Evolutionary conservation across 2,329 filamentous ascomycete genomes (phyloP).

Genomic region (Venturia oleaginea): DNA sequence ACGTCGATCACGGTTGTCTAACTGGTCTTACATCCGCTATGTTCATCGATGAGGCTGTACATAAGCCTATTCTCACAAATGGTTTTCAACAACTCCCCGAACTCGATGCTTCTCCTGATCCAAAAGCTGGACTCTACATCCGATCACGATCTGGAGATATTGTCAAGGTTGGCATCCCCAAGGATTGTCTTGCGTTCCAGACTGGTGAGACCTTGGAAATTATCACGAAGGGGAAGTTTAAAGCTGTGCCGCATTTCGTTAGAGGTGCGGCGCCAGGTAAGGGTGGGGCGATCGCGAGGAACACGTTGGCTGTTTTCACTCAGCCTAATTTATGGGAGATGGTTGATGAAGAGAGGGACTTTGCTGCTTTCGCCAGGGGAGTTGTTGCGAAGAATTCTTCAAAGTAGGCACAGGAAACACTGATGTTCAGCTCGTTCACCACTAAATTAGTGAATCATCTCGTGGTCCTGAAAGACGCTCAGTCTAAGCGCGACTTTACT

Average conservation of each 20-base stretch:
- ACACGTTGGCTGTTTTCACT: constrained; percentile 93
- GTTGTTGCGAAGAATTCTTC: constrained; percentile 39
- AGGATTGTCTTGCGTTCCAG: constrained; percentile 90
- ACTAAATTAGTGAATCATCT: background rate
- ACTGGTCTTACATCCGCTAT: constrained; percentile 92
- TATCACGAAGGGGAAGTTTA: constrained; percentile 85
- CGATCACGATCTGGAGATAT: constrained; percentile 71
- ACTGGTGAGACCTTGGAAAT: constrained; percentile 86
- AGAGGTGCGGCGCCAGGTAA: constrained; percentile 56
- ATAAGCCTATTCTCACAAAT: constrained; percentile 26
- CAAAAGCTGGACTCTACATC: constrained; percentile 86
- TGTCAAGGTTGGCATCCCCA: constrained; percentile 86
- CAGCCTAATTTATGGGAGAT: constrained; percentile 84
- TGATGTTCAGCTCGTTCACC: background rate
- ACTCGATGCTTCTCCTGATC: constrained; percentile 67
- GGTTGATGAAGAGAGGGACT: constrained; percentile 62
- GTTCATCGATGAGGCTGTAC: constrained; percentile 72
- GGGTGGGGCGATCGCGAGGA: constrained; percentile 43
- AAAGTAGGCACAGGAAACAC: background rate
- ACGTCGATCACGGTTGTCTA: constrained; percentile 85
- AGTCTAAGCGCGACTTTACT: no score
- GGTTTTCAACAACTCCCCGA: constrained; percentile 49
- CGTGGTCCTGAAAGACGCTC: no score
- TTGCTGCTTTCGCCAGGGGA: constrained; percentile 63
- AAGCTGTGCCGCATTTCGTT: constrained; percentile 93